Base-by-base conservation (phyloP, 305 asterid species). In the Rubia balearica region DNA sequence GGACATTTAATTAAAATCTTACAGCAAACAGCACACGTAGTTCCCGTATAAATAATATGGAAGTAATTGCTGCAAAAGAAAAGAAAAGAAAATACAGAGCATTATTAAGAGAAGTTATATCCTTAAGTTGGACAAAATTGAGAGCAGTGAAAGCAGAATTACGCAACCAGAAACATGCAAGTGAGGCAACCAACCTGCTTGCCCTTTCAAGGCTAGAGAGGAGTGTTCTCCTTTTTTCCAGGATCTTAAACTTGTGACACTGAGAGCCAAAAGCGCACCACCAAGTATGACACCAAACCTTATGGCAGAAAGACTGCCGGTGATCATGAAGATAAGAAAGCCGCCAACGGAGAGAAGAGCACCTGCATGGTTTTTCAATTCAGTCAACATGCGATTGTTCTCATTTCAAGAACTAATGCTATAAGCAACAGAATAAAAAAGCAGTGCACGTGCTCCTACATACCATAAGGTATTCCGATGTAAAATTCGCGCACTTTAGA, bases 401-500 rank as follows among this genome's bases (percentile, higher is more conserved):
- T 22, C 36, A 22, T 40, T 16, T 24, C 1, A 17, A 9, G n/a
- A 33, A 65, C 21, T 16, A 40, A 70, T 49, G 60, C 12, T 16
- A 12, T n/a, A 57, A 71, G 49, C 27, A 27, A 21, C 66, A 7
- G n/a, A 6, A 16, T 61, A 41, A 4, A 22, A 42, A 61, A 30
- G 38, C 65, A 22, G 19, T 27, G 22, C 6, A 22, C 16, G 6
- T 4, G 38, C 38, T 33, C 38, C 38, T 33, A 46, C 89, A 67
- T 84, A 94, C 98, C 99, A 73, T 94, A 94, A 72, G 99, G 98
- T 82, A 94, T 87, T 76, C 99, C 99, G 68, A 94, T 85, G 76
- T 89, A 82, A 76, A 91, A 91, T 79, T 91, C 98, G 41, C 90
- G 90, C 71, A 89, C 79, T 83, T 88, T 82, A n/a, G 96, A 85